Evolutionary conservation across 495 filamentous ascomycete species (phyloP), one percentile per base, ranked within the genome.

Genomic region (Penicillium verhagenii): DNA sequence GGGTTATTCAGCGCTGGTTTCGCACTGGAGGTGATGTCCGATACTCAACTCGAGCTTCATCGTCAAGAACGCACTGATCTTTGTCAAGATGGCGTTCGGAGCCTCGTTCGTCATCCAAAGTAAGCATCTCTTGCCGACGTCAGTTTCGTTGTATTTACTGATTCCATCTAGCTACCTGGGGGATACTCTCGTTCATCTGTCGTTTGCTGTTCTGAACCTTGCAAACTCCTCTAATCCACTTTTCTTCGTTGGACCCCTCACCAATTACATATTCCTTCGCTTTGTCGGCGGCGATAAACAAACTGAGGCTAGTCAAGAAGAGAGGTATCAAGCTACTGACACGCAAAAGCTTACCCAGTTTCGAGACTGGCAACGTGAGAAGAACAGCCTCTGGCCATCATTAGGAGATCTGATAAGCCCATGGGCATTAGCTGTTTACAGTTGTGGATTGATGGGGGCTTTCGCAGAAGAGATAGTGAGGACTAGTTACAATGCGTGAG

Each of bases 331-430:
- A 3, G 58, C 64, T 11, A 67, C 70, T 2, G 70, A 79, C 49
- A 69, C 72, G 7, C 56, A 72, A n/a, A 84, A 84, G 58, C 75
- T 74, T 44, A 60, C 67, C 33, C 70, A 86, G 42, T 67, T 84
- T 9, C 65, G 74, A 51, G 35, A 64, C 23, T 84, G 77, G 70
- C 68, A 70, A n/a, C 43, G 54, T 10, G 70, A 81, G 62, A 78
- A 79, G 57, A 86, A 86, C 53, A 74, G 76, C 31, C 79, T 86
- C 65, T 86, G 81, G 82, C 81, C 81, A 2, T 62, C 61, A n/a
- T 31, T 70, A 2, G 47, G 54, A 24, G 78, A 82, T 57, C 11
- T 82, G 9, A 52, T 57, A 29, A 85, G 81, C 43, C 76, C 76
- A 47, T 86, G 81, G 82, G 55, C 74, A 14, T 81, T 80, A 76